phyloP scores from a whole-genome alignment of 495 filamentous ascomycete genomes.

The Podospora bellae-mahoneyi region DNA sequence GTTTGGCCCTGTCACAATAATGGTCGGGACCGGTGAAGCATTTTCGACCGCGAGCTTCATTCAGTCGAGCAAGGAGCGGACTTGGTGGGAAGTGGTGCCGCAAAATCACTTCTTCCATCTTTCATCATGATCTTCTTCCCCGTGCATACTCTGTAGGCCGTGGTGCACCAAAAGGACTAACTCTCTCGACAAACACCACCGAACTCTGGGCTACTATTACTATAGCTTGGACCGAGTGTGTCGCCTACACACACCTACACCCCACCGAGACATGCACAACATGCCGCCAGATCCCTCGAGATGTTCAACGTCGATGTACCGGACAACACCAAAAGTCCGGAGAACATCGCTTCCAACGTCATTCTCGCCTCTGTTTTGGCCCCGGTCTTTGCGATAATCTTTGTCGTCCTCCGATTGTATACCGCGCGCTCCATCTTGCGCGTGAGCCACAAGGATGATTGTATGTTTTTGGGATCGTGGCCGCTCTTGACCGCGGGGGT shows the following conservation, averaged over 20 bases:
- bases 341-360: slow-evolving; percentile 4
- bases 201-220: not conserved
- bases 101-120: not conserved
- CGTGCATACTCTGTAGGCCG: not conserved
- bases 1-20: not conserved
- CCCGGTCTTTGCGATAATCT: slow-evolving; percentile 21
- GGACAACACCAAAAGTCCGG: not conserved
- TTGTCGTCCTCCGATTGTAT: slow-evolving; percentile 27
- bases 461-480: slow-evolving; percentile 12
- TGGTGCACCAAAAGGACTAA: not conserved
- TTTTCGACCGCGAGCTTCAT: not conserved
- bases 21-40: not conserved
- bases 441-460: slow-evolving; percentile 24
- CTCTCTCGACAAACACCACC: not conserved
- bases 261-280: not conserved
- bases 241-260: not conserved
- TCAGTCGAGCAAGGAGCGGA: not conserved
- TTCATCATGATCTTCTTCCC: not conserved
- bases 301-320: not conserved
- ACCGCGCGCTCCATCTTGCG: slow-evolving; percentile 23
- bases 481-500: not conserved
- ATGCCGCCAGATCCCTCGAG: not conserved
- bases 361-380: slow-evolving; percentile 18
- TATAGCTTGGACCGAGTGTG: not conserved
- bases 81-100: not conserved